A percentile compares a stretch with the other conserved stretches of the same genome.
These are phyloP conservation scores for Heterobasidion irregulare DNA, from an alignment of 1,284 basidiomycete species.

Conservation along the genomic window DNA sequence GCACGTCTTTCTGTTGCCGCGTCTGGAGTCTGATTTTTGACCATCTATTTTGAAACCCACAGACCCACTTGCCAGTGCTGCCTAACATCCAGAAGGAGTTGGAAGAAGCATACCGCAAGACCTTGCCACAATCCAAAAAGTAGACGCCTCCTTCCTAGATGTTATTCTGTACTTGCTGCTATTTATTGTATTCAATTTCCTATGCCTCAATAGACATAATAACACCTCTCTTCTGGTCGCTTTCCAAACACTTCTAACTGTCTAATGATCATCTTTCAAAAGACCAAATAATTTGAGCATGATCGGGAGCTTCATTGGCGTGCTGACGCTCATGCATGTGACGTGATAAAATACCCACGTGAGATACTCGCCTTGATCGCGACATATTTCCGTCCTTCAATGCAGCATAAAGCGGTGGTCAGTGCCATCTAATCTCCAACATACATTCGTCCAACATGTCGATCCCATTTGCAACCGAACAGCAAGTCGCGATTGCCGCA, in stretches of 20 bases:
- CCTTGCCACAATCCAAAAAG: conserved; percentile 44
- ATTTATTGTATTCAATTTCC: background rate
- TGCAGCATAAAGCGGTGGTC: too few species aligned
- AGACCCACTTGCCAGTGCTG: conserved; percentile 83
- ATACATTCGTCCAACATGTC: conserved; percentile 19
- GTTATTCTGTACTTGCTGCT: background rate
- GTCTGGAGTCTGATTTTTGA: background rate
- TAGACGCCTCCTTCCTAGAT: conserved; percentile 22
- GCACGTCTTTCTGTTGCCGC: conserved; percentile 26
- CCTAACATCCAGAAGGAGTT: conserved; percentile 84
- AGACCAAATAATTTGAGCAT: too few species aligned
- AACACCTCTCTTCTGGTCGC: too few species aligned
- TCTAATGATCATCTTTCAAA: too few species aligned
- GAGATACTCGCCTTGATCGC: too few species aligned
- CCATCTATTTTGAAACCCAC: conserved; percentile 6
- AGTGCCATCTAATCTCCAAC: too few species aligned
- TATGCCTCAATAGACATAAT: too few species aligned
- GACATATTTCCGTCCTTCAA: too few species aligned
- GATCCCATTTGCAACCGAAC: conserved; percentile 38
- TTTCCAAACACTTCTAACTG: too few species aligned
- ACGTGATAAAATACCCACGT: too few species aligned
- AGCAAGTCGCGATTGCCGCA: conserved; percentile 78
- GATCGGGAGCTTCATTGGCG: too few species aligned
- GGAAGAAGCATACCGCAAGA: conserved; percentile 46
- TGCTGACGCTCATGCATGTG: too few species aligned